These are phyloP conservation scores for Prototheca cutis DNA, from an alignment of 163 green algal species.

Conservation along the genomic window DNA sequence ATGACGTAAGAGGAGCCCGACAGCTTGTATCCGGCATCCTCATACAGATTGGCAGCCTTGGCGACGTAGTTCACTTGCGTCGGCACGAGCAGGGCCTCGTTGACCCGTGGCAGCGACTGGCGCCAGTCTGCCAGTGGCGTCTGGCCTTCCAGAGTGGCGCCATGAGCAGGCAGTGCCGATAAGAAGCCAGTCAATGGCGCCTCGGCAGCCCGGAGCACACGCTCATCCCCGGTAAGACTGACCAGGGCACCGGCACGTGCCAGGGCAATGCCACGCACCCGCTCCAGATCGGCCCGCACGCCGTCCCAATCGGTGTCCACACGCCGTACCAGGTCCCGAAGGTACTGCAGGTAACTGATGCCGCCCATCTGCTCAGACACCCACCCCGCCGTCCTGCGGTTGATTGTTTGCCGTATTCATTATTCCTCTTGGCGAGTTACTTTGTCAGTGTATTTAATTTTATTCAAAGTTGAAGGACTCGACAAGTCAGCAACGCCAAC, in stretches of 20 bases:
- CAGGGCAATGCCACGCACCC: slow-evolving; percentile 52
- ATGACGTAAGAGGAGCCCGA: slow-evolving; percentile 83
- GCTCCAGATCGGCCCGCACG: slow-evolving; percentile 66
- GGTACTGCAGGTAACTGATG: slow-evolving; percentile 80
- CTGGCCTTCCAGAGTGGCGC: not conserved
- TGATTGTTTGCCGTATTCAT: not conserved
- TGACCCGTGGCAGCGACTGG: slow-evolving; percentile 39
- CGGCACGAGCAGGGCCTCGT: slow-evolving; percentile 78
- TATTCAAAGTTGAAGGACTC: too few species aligned
- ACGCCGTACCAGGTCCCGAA: slow-evolving; percentile 59
- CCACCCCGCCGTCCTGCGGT: slow-evolving; percentile 62
- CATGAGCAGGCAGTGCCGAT: slow-evolving; percentile 12
- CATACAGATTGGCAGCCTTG: slow-evolving; percentile 94
- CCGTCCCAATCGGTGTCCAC: slow-evolving; percentile 84
- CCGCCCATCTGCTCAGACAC: slow-evolving; percentile 60
- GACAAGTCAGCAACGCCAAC: too few species aligned
- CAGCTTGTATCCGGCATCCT: slow-evolving; percentile 85
- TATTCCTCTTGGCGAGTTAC: not conserved
- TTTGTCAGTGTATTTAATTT: too few species aligned
- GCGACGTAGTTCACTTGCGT: slow-evolving; percentile 98
- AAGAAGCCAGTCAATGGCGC: not conserved
- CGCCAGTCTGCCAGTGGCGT: slow-evolving; percentile 33
- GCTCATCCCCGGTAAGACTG: slow-evolving; percentile 86
- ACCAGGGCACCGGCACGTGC: slow-evolving; percentile 62
- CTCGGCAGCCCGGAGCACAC: slow-evolving; percentile 42